Conservation (phyloP, 1,284 basidiomycete species). For the Xerocomus alliaceus region DNA sequence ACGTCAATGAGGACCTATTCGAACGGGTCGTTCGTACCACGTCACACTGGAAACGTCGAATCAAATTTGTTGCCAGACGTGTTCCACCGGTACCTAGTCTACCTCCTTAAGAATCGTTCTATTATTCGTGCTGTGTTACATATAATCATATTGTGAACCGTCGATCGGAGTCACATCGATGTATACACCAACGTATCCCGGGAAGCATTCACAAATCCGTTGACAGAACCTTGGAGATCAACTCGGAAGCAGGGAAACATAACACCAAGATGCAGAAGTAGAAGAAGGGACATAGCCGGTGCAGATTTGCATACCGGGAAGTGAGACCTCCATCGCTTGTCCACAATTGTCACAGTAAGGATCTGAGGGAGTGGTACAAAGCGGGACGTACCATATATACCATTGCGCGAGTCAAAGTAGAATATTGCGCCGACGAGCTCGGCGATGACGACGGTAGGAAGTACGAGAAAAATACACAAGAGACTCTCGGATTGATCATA, state of each 20-base stretch:
- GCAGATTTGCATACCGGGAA: not conserved
- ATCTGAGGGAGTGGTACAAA: not conserved
- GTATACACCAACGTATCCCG: slow-evolving; percentile 39
- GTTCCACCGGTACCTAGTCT: not conserved
- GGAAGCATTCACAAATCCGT: too few species aligned
- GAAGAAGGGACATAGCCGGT: not conserved
- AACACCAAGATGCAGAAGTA: not conserved
- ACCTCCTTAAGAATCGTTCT: not conserved
- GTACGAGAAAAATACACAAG: not conserved
- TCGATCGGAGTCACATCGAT: too few species aligned
- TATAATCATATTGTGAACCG: too few species aligned
- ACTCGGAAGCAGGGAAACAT: too few species aligned
- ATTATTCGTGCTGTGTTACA: too few species aligned
- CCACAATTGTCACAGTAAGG: not conserved
- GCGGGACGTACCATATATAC: not conserved
- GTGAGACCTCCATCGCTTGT: not conserved
- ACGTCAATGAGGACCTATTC: not conserved
- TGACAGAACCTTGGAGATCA: too few species aligned
- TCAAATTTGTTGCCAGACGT: not conserved
- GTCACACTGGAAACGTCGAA: not conserved
- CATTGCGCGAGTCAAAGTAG: not conserved
- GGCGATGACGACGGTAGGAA: not conserved
- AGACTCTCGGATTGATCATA: not conserved
- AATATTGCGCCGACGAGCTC: not conserved
- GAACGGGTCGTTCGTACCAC: not conserved